These are phyloP conservation scores for Umbelopsis ramanniana DNA, from an alignment of 192 early-diverging fungal genomes.

Conservation along the genomic window DNA sequence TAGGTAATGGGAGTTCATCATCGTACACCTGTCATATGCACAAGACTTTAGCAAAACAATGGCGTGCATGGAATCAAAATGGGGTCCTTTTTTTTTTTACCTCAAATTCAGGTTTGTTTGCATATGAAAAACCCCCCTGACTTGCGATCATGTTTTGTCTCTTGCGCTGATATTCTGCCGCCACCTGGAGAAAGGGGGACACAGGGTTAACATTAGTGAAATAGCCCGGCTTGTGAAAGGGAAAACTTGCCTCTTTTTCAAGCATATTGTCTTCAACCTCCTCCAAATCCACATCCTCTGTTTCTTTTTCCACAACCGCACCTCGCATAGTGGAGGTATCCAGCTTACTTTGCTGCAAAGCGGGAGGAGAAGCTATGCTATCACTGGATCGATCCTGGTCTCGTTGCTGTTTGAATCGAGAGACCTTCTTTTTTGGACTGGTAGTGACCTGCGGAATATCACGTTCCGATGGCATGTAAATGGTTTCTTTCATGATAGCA, in stretches of 20 bases:
- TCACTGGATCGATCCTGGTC: slow-evolving; percentile 20
- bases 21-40: slow-evolving; percentile 27
- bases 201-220: background rate
- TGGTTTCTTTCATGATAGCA: slow-evolving; percentile 24
- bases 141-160: slow-evolving; percentile 36
- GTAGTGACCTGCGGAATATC: slow-evolving; percentile 25
- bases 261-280: slow-evolving; percentile 56
- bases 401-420: slow-evolving; percentile 34
- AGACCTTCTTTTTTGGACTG: slow-evolving; percentile 25
- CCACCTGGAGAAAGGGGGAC: slow-evolving; percentile 27
- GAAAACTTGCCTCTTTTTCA: slow-evolving; percentile 44
- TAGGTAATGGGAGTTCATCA: slow-evolving; percentile 37
- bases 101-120: slow-evolving; percentile 35
- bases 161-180: slow-evolving; percentile 30
- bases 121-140: slow-evolving; percentile 35
- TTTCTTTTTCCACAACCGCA: slow-evolving; percentile 49
- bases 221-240: no score
- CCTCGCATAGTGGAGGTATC: slow-evolving; percentile 49
- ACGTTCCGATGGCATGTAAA: slow-evolving; percentile 30
- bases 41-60: background rate
- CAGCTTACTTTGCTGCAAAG: slow-evolving; percentile 28
- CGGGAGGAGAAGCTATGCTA: background rate
- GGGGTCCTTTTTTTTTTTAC: no score
- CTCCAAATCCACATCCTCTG: slow-evolving; percentile 49
- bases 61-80: no score